Percentiles rank a stretch among this genome's conserved stretches.
phyloP scores from a whole-genome alignment of 306 rosid genomes.

The Sindora glabra region DNA sequence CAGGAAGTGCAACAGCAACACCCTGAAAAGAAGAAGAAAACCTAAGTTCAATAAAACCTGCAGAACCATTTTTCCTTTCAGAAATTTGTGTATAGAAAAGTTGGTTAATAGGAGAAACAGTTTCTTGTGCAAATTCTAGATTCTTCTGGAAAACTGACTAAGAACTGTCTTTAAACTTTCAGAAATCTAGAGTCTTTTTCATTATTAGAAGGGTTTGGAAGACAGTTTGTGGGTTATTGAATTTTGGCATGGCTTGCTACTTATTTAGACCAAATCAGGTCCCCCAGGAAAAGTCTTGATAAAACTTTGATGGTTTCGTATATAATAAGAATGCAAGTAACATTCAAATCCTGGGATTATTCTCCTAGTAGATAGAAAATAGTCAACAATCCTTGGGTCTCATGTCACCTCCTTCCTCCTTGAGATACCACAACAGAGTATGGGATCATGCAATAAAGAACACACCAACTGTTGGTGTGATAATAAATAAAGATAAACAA shows the following conservation, averaged over 20 bases:
- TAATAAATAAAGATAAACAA: neutral
- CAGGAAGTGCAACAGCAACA: slow-evolving; percentile 94
- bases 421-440: neutral
- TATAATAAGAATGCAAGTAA: neutral
- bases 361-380: neutral
- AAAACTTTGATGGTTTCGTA: neutral
- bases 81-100: neutral
- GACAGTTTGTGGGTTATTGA: neutral
- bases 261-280: neutral
- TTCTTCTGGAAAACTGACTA: too few species aligned
- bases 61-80: neutral
- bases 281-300: neutral
- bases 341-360: neutral
- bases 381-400: neutral
- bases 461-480: neutral
- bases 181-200: too few species aligned
- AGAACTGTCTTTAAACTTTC: too few species aligned
- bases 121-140: neutral
- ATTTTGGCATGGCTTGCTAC: neutral
- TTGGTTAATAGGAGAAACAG: neutral
- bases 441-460: neutral
- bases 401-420: neutral
- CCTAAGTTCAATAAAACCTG: slow-evolving; percentile 6
- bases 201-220: neutral
- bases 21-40: slow-evolving; percentile 47